Base-by-base conservation (phyloP, 306 rosid species). In the Dryas drummondii region DNA sequence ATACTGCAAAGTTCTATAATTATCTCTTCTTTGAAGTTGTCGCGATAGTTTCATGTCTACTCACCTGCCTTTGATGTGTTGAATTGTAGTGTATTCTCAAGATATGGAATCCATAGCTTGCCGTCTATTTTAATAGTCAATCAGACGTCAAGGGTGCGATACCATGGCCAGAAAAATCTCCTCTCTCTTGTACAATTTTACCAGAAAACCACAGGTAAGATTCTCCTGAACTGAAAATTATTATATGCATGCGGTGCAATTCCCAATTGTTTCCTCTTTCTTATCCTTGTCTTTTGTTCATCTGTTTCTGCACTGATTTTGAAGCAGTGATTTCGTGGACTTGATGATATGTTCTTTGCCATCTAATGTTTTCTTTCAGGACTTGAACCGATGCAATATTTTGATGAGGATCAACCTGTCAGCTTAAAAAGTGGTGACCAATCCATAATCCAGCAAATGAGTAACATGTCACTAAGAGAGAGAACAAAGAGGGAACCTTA, bases 61-160 rank as follows among this genome's bases (percentile, higher is more conserved):
- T 68, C 50, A 51, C 48, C 26, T 3, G 0, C 62, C 50, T 16
- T 32, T 62, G 47, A 59, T 70, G 37, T 73, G 63, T 37, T 76
- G 32, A 67, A 37, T 51, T 84, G 82, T 84, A 93, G 98, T 46
- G 79, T 87, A 40, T 88, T 81, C 79, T 90, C 98, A 56, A 90
- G 75, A 83, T 83, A 88, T 80, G 91, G 94, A 65, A 85, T 93
- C 76, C 88, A 81, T 73, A 83, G 98, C 83, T 62, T 90, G 75
- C 98, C 98, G 2, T 88, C 96, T 4, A 71, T 90, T 67, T 60
- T 93, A 76, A 67, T 93, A 65, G 86, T 90, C 77, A 93, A 93
- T 66, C 84, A 83, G 82, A 88, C 91, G 4, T 82, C 85, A 52
- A 69, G 82, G 53, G n/a, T 87, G 56, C 91, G 85, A 75, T 88